A percentile compares a stretch with the other conserved stretches of the same genome.
phyloP scores from a whole-genome alignment of 805 yeast genomes.

The Lipomyces anomalus region DNA sequence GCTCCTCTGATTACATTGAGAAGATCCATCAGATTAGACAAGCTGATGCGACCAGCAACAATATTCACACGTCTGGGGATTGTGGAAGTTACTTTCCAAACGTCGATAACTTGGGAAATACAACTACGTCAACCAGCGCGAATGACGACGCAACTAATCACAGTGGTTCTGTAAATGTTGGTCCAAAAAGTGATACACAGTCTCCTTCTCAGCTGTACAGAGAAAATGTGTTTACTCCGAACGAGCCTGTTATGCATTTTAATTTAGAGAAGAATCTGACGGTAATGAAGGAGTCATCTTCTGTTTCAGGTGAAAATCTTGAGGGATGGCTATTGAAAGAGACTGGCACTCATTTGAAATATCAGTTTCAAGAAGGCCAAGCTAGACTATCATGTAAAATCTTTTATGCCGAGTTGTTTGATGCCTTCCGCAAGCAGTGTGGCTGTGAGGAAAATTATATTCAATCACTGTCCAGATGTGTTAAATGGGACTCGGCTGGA shows the following conservation, averaged over 20 bases:
- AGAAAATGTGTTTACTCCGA: neutral
- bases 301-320: conserved; percentile 29
- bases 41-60: conserved; percentile 12
- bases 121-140: conserved; percentile 1
- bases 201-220: too few species aligned
- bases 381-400: conserved; percentile 86
- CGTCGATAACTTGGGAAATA: conserved; percentile 1
- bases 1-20: conserved; percentile 72
- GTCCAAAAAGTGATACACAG: too few species aligned
- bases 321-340: conserved; percentile 72
- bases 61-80: conserved; percentile 1
- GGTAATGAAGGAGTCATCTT: conserved; percentile 3
- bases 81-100: conserved; percentile 4
- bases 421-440: conserved; percentile 83
- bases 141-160: neutral
- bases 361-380: conserved; percentile 81
- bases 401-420: conserved; percentile 93
- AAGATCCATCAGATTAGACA: conserved; percentile 45
- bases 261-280: neutral
- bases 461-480: conserved; percentile 86
- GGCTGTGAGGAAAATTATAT: conserved; percentile 68
- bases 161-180: too few species aligned
- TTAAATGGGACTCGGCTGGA: conserved; percentile 93
- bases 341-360: conserved; percentile 83
- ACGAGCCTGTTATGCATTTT: neutral